Percentiles rank a stretch among this genome's conserved stretches.
Evolutionary conservation across 2,329 filamentous ascomycete species (phyloP).

Genomic region (Microascus cirrosus): DNA sequence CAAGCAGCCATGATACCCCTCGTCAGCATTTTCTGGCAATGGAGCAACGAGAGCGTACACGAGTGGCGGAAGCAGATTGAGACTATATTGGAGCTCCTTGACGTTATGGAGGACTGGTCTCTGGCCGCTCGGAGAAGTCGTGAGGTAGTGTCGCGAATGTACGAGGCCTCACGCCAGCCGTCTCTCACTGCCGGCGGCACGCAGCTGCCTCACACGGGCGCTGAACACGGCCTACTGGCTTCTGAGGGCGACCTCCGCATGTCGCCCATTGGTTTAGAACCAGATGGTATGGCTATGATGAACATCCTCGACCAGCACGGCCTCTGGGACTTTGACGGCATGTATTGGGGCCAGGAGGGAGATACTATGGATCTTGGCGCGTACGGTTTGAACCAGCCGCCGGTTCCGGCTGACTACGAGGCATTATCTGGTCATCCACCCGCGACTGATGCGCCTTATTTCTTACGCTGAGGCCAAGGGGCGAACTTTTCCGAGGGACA

Average conservation of each 20-base stretch:
- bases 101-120: slow-evolving; percentile 55
- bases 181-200: slow-evolving; percentile 18
- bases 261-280: slow-evolving; percentile 39
- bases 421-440: background rate
- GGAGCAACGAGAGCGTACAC: slow-evolving; percentile 32
- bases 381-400: background rate
- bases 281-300: slow-evolving; percentile 39
- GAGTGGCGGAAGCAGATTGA: slow-evolving; percentile 49
- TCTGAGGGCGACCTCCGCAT: slow-evolving; percentile 32
- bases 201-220: slow-evolving; percentile 16
- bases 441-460: background rate
- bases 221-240: slow-evolving; percentile 22
- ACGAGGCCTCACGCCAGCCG: slow-evolving; percentile 40
- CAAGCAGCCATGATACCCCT: slow-evolving; percentile 72
- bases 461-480: background rate
- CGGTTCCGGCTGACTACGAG: background rate
- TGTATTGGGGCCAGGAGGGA: slow-evolving; percentile 33
- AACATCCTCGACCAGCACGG: slow-evolving; percentile 40
- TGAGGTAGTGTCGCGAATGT: slow-evolving; percentile 53
- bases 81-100: slow-evolving; percentile 47
- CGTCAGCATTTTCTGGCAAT: slow-evolving; percentile 62
- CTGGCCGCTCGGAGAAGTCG: slow-evolving; percentile 50
- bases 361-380: background rate
- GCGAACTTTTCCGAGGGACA: too few species aligned
- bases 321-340: slow-evolving; percentile 45